Evolutionary conservation across 2,329 filamentous ascomycete genomes (phyloP).

Genomic region (Ophiobolus disseminans): DNA sequence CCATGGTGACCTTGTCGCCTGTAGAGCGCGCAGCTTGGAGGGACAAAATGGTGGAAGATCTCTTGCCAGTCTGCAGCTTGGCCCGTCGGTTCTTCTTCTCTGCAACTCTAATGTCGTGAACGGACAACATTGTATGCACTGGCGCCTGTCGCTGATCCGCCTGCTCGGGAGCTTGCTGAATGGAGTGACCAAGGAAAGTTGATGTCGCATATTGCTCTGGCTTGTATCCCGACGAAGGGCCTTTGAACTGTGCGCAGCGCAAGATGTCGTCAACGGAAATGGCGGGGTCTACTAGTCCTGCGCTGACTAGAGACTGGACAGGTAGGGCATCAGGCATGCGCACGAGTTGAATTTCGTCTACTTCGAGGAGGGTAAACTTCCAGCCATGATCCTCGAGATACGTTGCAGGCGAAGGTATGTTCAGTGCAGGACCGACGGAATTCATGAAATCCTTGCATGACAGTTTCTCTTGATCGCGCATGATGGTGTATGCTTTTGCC

Average conservation of each 20-base stretch:
- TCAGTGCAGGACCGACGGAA: conserved; percentile 56
- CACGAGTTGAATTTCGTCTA: conserved; percentile 27
- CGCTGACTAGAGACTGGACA: conserved; percentile 15
- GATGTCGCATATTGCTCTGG: conserved; percentile 12
- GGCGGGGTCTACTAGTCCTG: conserved; percentile 28
- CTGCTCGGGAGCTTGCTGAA: not conserved
- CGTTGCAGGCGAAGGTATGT: conserved; percentile 53
- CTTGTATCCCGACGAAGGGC: conserved; percentile 28
- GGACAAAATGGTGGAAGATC: not conserved
- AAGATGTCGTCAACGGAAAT: conserved; percentile 48
- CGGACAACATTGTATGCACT: not conserved
- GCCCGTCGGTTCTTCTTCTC: conserved; percentile 22
- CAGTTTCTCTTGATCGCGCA: conserved; percentile 59
- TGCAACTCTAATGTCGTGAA: conserved; percentile 5
- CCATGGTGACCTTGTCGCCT: not conserved
- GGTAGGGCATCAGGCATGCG: conserved; percentile 21
- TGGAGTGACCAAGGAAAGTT: conserved; percentile 23
- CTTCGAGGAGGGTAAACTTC: conserved; percentile 48
- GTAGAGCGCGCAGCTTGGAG: no score
- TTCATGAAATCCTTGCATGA: conserved; percentile 56
- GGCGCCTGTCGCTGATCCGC: not conserved
- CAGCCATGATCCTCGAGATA: conserved; percentile 60
- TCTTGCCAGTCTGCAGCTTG: conserved; percentile 16
- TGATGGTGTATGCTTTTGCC: conserved; percentile 63
- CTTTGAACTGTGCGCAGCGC: conserved; percentile 29